Conservation (phyloP, 202 grass and related monocot genomes). For the Sporobolus alterniflorus region DNA sequence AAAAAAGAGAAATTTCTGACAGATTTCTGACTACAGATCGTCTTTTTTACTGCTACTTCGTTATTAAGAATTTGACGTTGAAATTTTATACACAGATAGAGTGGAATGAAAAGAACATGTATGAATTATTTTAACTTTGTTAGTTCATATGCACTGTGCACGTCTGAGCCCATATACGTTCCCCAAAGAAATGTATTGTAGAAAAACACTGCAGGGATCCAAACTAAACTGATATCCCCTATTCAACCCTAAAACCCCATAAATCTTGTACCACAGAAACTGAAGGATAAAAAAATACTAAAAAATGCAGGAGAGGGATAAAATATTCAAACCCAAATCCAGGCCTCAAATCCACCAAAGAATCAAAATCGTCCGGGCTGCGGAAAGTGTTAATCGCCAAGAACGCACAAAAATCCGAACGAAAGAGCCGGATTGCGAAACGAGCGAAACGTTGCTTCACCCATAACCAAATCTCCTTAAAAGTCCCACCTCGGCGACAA, state of each 20-base stretch:
- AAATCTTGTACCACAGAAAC: conserved; percentile 15
- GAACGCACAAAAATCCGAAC: background rate
- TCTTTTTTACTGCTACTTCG: no score
- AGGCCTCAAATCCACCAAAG: conserved; percentile 21
- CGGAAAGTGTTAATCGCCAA: background rate
- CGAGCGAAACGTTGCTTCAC: background rate
- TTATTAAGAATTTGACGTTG: no score
- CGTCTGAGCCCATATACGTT: no score
- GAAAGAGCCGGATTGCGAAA: background rate
- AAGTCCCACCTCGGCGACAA: conserved; percentile 34
- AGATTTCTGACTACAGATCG: no score
- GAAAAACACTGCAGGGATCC: background rate
- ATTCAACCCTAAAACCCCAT: conserved; percentile 2
- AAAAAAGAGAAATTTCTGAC: no score
- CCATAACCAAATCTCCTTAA: conserved; percentile 36
- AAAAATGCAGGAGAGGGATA: background rate
- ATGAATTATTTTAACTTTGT: no score
- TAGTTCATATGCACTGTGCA: no score
- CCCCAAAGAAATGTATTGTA: background rate
- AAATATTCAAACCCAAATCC: background rate
- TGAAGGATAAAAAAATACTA: background rate
- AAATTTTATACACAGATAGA: no score
- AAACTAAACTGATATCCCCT: background rate
- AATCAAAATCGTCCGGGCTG: conserved; percentile 3
- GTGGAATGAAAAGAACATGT: no score